phyloP scores from a whole-genome alignment of 1,139 yeast species.

The Yamadazyma triangularis region DNA sequence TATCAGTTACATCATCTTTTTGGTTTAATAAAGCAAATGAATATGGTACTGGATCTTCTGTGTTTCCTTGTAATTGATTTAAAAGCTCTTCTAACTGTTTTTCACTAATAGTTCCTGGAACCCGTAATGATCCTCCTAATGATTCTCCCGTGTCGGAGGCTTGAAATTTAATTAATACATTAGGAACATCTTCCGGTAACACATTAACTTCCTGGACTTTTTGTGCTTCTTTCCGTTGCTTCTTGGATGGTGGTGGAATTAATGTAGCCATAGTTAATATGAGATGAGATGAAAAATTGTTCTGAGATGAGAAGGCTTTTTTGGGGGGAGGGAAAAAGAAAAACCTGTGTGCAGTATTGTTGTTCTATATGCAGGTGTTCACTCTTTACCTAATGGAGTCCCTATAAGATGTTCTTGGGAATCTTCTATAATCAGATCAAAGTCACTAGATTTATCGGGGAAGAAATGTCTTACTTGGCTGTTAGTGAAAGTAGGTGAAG shows the following conservation, averaged over 20 bases:
- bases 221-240: conserved; percentile 81
- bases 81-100: conserved; percentile 83
- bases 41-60: conserved; percentile 88
- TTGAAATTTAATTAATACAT: conserved; percentile 83
- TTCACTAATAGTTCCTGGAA: conserved; percentile 86
- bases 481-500: conserved; percentile 14
- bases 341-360: no score
- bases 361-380: no score
- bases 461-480: conserved; percentile 8
- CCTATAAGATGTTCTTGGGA: neutral
- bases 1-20: conserved; percentile 30
- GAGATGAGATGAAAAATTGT: no score
- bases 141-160: conserved; percentile 94
- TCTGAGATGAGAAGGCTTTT: no score
- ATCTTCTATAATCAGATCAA: conserved; percentile 3
- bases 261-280: conserved; percentile 99
- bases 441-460: neutral
- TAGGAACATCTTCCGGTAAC: conserved; percentile 76
- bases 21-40: conserved; percentile 66
- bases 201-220: conserved; percentile 70
- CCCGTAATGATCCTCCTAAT: conserved; percentile 81
- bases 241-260: conserved; percentile 90
- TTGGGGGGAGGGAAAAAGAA: no score
- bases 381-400: neutral
- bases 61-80: conserved; percentile 62